A percentile compares a stretch with the other conserved stretches of the same genome.
These are phyloP conservation scores for Ciborinia camelliae DNA, from an alignment of 2,329 filamentous ascomycete genomes.

Conservation along the genomic window DNA sequence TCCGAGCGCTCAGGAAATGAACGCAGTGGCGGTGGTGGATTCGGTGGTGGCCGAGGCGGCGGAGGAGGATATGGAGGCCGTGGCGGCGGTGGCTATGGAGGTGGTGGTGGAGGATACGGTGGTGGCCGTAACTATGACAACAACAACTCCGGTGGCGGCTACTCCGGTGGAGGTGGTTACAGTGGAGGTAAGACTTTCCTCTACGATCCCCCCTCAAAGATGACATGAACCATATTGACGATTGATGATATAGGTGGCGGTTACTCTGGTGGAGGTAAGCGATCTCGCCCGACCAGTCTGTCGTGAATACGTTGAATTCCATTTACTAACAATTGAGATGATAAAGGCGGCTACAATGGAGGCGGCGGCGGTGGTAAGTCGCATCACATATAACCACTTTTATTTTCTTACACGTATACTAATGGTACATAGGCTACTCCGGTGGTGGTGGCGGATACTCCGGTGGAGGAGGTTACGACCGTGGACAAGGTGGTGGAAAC, in stretches of 20 bases:
- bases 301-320: constrained; percentile 11
- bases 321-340: constrained; percentile 17
- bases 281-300: constrained; percentile 11
- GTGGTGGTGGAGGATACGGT: constrained; percentile 42
- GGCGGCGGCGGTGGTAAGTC: constrained; percentile 20
- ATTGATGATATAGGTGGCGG: constrained; percentile 7
- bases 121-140: constrained; percentile 37
- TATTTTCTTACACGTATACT: background rate
- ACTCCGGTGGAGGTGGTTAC: constrained; percentile 29
- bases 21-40: constrained; percentile 39
- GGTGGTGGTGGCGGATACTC: constrained; percentile 8
- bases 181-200: constrained; percentile 15
- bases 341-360: constrained; percentile 18
- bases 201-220: background rate
- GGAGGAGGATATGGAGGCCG: constrained; percentile 38
- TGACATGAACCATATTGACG: constrained; percentile 1
- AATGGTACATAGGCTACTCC: constrained; percentile 11
- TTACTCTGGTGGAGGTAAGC: constrained; percentile 29
- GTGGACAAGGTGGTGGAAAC: constrained; percentile 13
- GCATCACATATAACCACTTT: background rate
- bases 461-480: constrained; percentile 9
- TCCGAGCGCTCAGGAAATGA: constrained; percentile 50
- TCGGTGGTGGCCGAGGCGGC: constrained; percentile 38
- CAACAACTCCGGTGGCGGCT: constrained; percentile 35
- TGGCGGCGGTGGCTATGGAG: constrained; percentile 49